A percentile compares a stretch with the other conserved stretches of the same genome.
Evolutionary conservation across 108 stramenopile genomes (phyloP).

Genomic region (Stephanodiscus minutulus): DNA sequence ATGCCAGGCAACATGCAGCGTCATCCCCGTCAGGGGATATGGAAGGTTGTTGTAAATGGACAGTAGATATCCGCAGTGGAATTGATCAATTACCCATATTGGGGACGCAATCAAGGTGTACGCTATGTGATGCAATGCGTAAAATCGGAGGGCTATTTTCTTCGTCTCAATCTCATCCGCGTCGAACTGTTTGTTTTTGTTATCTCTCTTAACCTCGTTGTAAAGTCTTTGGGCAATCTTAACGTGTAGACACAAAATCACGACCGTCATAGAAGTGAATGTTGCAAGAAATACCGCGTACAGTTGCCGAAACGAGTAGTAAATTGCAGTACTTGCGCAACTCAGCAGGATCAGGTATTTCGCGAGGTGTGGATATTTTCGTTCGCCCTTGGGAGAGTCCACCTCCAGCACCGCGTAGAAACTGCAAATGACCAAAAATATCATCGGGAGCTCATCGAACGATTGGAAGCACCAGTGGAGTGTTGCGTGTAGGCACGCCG

Average conservation of each 20-base stretch:
- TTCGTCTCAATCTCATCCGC: neutral
- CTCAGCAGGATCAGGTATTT: slow-evolving; percentile 8
- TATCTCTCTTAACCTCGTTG: neutral
- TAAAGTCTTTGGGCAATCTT: slow-evolving; percentile 1
- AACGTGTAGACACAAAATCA: slow-evolving; percentile 5
- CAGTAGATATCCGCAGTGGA: slow-evolving; percentile 21
- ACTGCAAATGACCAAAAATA: slow-evolving; percentile 27
- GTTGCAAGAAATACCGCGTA: slow-evolving; percentile 40
- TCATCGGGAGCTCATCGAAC: slow-evolving; percentile 48
- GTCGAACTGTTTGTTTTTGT: neutral
- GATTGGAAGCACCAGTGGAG: slow-evolving; percentile 46
- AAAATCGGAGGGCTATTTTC: slow-evolving; percentile 10
- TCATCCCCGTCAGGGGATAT: slow-evolving; percentile 25
- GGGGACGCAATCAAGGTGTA: slow-evolving; percentile 32
- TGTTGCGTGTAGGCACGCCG: slow-evolving; percentile 41
- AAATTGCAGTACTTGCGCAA: slow-evolving; percentile 31
- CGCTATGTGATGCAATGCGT: slow-evolving; percentile 5
- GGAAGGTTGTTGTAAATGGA: slow-evolving; percentile 19
- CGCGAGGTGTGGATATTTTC: slow-evolving; percentile 34
- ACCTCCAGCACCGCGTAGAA: slow-evolving; percentile 15
- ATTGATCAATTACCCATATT: slow-evolving; percentile 39
- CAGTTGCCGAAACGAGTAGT: slow-evolving; percentile 42
- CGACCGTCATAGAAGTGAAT: slow-evolving; percentile 1
- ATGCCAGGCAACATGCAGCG: slow-evolving; percentile 53
- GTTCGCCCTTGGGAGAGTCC: slow-evolving; percentile 16